Conservation (phyloP, 2,329 filamentous ascomycete genomes). For the Cladosporium sp. region DNA sequence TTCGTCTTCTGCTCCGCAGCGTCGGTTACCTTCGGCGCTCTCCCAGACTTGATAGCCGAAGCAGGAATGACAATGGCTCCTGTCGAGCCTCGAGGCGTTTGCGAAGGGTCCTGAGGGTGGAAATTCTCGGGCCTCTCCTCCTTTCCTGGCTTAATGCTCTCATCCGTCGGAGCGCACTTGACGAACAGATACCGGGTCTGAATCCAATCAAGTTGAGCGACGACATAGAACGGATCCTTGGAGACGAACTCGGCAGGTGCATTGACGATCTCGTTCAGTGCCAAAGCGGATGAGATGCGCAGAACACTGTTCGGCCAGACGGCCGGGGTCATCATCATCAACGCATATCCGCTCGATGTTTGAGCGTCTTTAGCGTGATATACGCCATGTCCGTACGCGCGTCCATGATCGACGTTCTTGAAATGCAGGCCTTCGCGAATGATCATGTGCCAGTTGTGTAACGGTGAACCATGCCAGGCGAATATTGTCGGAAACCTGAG, state of each 20-base stretch:
- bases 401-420: slow-evolving; percentile 55
- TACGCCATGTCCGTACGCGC: slow-evolving; percentile 70
- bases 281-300: slow-evolving; percentile 54
- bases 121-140: slow-evolving; percentile 19
- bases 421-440: slow-evolving; percentile 76
- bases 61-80: slow-evolving; percentile 46
- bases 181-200: slow-evolving; percentile 82
- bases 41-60: slow-evolving; percentile 44
- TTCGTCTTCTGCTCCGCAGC: slow-evolving; percentile 15
- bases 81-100: slow-evolving; percentile 37
- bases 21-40: slow-evolving; percentile 12
- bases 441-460: slow-evolving; percentile 85
- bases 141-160: slow-evolving; percentile 15
- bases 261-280: slow-evolving; percentile 83
- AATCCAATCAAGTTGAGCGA: slow-evolving; percentile 75
- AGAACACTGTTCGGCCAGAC: slow-evolving; percentile 64
- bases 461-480: slow-evolving; percentile 74
- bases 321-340: slow-evolving; percentile 10
- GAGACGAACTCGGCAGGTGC: slow-evolving; percentile 55
- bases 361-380: slow-evolving; percentile 64
- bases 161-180: slow-evolving; percentile 22
- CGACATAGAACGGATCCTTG: slow-evolving; percentile 58
- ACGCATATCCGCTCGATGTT: slow-evolving; percentile 51
- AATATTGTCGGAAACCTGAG: slow-evolving; percentile 63
- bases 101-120: slow-evolving; percentile 36